Conservation (phyloP, 176 grass and related monocot species). For the Ananas comosus region DNA sequence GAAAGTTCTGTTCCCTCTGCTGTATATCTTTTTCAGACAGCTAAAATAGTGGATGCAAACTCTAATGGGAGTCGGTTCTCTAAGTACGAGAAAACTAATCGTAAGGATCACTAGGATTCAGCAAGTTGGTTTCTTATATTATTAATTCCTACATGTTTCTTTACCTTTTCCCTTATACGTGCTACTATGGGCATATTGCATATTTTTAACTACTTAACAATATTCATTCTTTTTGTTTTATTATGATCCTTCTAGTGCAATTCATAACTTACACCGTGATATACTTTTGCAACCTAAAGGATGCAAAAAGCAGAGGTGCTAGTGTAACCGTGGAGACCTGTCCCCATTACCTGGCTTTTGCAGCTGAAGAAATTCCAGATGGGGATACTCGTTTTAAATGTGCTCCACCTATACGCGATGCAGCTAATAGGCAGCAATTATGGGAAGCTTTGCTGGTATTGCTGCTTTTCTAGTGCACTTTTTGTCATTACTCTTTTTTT, state of each 20-base stretch:
- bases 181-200: neutral
- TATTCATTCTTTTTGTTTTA: neutral
- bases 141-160: no score
- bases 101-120: neutral
- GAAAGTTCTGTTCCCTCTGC: no score
- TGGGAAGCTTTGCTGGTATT: conserved; percentile 87
- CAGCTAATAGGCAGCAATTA: conserved; percentile 61
- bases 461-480: conserved; percentile 6
- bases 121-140: neutral
- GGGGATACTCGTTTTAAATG: conserved; percentile 96
- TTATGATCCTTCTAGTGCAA: neutral
- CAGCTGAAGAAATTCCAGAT: conserved; percentile 72
- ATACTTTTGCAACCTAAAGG: conserved; percentile 29
- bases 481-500: neutral
- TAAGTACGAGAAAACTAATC: no score
- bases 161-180: neutral
- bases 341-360: conserved; percentile 95
- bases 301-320: conserved; percentile 57
- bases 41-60: no score
- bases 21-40: no score
- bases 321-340: conserved; percentile 87
- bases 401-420: conserved; percentile 76
- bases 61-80: no score
- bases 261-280: neutral
- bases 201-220: neutral